Evolutionary conservation across 176 grass and related monocot species (phyloP), one percentile per base, ranked within the genome.

Genomic region (Juncus inflexus): DNA sequence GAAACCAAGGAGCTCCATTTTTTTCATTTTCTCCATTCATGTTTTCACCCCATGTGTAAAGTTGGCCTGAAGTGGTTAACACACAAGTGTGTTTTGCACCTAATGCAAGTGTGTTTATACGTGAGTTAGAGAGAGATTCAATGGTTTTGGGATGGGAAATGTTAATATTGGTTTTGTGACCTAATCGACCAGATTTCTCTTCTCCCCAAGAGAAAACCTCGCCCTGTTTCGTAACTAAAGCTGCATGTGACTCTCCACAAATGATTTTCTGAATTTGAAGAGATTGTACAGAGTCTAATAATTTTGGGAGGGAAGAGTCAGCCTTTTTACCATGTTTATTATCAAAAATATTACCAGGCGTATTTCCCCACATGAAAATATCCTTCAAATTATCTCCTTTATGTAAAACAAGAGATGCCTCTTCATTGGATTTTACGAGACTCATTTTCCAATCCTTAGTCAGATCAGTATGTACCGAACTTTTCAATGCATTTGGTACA

Each of bases 141-240:
- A 88, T 63, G 4, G 82, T 77, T 68, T 75, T 95, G 63, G 80
- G 90, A 56, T 79, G 45, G 38, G 78, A 69, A n/a, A 84, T 69
- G 63, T 52, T 67, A 50, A 78, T 69, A 69, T 77, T 79, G 37
- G 78, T 59, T 81, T 84, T 90, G 73, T 99, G 88, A 49, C 78
- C 85, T 59, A 92, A 70, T 83, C 78, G 89, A 19, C 80, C 88
- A 38, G 80, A 63, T 42, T 76, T 84, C 40, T 89, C 94, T 76
- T 82, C 78, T 19, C 88, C 89, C 94, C 94, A 99, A 37, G 85
- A 90, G 65, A 99, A 99, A 42, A 99, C 85, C 67, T 99, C 83
- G 50, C 94, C 94, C 58, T 86, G 80, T 70, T 90, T 99, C 47
- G 88, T 99, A 74, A 99, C 78, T 80, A 92, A 65, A 50, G 94